phyloP scores from a whole-genome alignment of 2,329 filamentous ascomycete species.

The Phoma sp. region DNA sequence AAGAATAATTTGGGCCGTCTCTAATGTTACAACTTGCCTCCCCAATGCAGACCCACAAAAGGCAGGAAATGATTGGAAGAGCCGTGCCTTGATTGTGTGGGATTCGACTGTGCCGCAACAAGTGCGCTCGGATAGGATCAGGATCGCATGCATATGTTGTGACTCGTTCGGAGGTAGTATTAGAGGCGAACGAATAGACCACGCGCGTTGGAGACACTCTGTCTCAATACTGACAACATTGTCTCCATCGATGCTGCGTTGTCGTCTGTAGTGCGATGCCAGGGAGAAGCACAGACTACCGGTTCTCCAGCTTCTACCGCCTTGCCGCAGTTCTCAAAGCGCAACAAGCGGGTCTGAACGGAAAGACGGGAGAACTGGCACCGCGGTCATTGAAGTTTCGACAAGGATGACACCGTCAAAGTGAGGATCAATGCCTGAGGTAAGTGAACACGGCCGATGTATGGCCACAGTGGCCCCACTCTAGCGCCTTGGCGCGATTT shows the following conservation, averaged over 20 bases:
- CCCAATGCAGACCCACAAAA: neutral
- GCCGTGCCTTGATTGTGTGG: neutral
- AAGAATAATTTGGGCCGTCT: too few relatives aligned
- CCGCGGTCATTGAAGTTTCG: neutral
- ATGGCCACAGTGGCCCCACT: neutral
- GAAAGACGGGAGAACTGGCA: too few relatives aligned
- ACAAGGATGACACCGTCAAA: neutral
- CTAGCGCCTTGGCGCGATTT: neutral
- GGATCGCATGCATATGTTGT: neutral
- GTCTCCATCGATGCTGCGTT: too few relatives aligned
- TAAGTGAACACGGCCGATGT: too few relatives aligned
- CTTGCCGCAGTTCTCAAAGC: too few relatives aligned
- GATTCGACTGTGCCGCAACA: slow-evolving; percentile 5
- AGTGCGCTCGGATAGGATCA: neutral
- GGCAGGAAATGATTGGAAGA: neutral
- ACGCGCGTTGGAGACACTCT: too few relatives aligned
- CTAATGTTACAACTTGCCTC: neutral
- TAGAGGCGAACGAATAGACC: too few relatives aligned
- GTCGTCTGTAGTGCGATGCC: too few relatives aligned
- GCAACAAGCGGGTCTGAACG: too few relatives aligned
- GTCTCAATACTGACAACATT: too few relatives aligned
- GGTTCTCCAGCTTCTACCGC: too few relatives aligned
- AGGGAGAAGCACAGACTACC: too few relatives aligned
- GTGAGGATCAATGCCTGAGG: neutral
- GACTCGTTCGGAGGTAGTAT: neutral